Base-by-base conservation (phyloP, 2,329 filamentous ascomycete species). In the Verticillium longisporum region DNA sequence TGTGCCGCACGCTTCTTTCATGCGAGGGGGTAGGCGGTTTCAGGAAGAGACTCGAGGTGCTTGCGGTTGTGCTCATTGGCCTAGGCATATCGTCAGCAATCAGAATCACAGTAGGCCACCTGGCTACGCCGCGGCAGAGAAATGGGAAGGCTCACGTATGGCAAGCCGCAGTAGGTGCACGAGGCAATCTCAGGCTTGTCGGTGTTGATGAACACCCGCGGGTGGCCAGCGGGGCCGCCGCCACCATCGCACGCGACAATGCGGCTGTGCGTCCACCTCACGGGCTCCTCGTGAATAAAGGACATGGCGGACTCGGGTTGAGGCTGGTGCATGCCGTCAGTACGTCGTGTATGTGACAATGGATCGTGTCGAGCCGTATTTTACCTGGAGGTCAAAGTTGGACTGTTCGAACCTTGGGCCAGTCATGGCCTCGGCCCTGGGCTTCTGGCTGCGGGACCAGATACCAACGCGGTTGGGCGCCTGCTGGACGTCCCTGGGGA, bases 401-500 rank as follows among this genome's bases (percentile, higher is more conserved):
- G 92, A 98, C 86, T 98, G 94, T 82, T 99, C 95, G 72, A 99
- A 99, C 68, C 94, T 83, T 66, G 95, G 95, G 53, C 95, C 95
- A 53, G 87, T 87, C 94, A 99, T 99, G 59, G 92, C 95, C 75
- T 87, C 77, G 60, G 86, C 83, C 70, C 94, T 84, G 45, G 92
- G 87, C 75, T 86, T 86, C 83, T 99, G 95, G 78, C 87, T 96
- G 71, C 86, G 80, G 64, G 91, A 92, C 95, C 95, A 99, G 63
- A 91, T 83, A 6, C 78, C 85, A 62, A 81, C 78, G 65, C 92
- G 86, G 81, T 99, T 99, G 26, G 95, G 95, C 36, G 94, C 91
- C 80, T 99, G 95, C 74, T 81, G 77, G 61, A 83, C 77, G 65
- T 85, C 80, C 69, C 79, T 77, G 36, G 78, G 68, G 45, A 68